phyloP scores from a whole-genome alignment of 176 grass and related monocot genomes.

The Aegilops umbellulata region DNA sequence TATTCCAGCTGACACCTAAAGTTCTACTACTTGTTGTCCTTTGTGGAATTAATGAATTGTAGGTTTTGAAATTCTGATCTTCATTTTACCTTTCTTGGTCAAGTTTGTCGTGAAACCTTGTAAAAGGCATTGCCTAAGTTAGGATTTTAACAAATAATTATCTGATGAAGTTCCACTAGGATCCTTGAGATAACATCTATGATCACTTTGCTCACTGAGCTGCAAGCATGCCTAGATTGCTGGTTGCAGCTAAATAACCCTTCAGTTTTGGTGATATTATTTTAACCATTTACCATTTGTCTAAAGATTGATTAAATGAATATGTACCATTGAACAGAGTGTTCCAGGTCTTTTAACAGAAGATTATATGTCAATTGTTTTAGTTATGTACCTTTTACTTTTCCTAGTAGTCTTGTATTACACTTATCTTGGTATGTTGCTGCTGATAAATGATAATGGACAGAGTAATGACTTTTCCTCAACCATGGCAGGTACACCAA shows the following conservation, averaged over 20 bases:
- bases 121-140: background rate
- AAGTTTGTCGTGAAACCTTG: background rate
- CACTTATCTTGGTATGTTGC: background rate
- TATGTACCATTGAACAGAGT: background rate
- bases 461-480: slow-evolving; percentile 53
- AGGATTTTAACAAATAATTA: background rate
- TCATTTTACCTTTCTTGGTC: background rate
- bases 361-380: background rate
- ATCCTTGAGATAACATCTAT: background rate
- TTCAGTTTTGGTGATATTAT: background rate
- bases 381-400: background rate
- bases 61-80: background rate
- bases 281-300: background rate
- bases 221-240: background rate
- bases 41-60: background rate
- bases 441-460: slow-evolving; percentile 50
- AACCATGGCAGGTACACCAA: slow-evolving; percentile 31
- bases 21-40: background rate
- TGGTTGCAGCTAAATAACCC: background rate
- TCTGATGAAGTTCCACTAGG: background rate
- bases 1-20: slow-evolving; percentile 8
- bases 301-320: background rate
- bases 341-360: background rate
- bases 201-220: background rate
- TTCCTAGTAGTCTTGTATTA: slow-evolving; percentile 5